These are phyloP conservation scores for Eremothecium gossypii DNA, from an alignment of 1,139 yeast species.

Conservation along the genomic window DNA sequence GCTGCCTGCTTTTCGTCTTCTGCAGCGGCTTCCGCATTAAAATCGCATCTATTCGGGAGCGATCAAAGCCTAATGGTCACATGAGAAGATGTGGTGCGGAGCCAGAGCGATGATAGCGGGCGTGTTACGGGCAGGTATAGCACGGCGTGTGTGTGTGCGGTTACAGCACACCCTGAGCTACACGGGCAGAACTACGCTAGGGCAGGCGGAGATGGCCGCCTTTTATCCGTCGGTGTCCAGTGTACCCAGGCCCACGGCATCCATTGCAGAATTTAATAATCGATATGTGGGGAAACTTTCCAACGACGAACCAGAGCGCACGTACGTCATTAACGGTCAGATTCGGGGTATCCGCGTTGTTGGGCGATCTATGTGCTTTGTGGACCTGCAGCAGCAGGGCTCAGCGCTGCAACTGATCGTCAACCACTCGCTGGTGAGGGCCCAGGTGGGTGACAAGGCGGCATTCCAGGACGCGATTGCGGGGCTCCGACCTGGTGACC, in stretches of 20 bases:
- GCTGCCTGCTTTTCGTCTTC: no score
- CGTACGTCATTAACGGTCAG: constrained; percentile 16
- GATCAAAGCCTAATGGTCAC: no score
- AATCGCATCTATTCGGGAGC: no score
- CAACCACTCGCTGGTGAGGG: constrained; percentile 6
- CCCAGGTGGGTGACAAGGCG: constrained; percentile 17
- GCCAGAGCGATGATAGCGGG: no score
- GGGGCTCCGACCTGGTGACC: constrained; percentile 61
- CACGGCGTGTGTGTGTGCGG: no score
- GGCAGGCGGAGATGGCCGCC: constrained; percentile 8
- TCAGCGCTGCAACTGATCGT: constrained; percentile 10
- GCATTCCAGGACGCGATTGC: constrained; percentile 40
- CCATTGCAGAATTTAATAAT: constrained; percentile 10
- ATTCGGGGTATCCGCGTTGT: constrained; percentile 23
- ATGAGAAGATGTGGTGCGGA: no score
- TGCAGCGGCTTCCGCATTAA: no score
- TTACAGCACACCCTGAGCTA: constrained; percentile 9
- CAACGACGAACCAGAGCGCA: constrained; percentile 7
- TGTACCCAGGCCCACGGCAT: constrained; percentile 7
- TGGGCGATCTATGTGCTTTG: constrained; percentile 29
- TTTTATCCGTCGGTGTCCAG: constrained; percentile 25
- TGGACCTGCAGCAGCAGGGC: constrained; percentile 16
- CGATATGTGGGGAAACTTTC: constrained; percentile 8
- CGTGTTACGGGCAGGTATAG: no score
- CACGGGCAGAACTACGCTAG: constrained; percentile 12